Evolutionary conservation across 345 rosid species (phyloP), one percentile per base, ranked within the genome.

Genomic region (Sisymbrium irio): DNA sequence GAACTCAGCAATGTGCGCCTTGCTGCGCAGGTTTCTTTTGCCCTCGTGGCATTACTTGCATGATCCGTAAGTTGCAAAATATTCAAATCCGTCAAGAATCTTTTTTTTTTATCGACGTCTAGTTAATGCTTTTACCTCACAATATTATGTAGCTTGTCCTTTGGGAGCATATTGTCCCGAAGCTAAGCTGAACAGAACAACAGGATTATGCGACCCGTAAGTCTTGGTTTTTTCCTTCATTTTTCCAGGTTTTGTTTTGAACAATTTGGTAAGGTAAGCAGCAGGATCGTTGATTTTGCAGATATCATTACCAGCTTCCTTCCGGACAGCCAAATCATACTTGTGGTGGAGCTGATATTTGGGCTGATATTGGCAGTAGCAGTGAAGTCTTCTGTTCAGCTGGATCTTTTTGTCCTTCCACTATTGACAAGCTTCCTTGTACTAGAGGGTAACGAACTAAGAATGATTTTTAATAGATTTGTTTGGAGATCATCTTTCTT

Each of bases 1-100:
- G 98, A 76, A 80, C 84, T 56, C 62, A 61, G 15, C 49, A 65
- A 50, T 96, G 98, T 15, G 65, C 66, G 2, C 71, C 91, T 47
- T 96, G 99, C 36, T 96, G 98, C 17, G 93, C 86, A 64, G 99
- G 99, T 39, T 96, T 96, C 88, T 96, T 96, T 82, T 96, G 98
- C 75, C 99, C 99, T 70, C 92, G 86, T 19, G 99, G 99, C 20
- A 71, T 96, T 46, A 90, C 99, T 46, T 96, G 99, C 84, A 96
- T 96, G 98, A 96, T 96, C 45, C 97, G 99, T 96, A 79, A 87
- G 99, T 86, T 47, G 27, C 33, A 17, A 51, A 25, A 13, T 11
- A 7, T 53, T 25, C 57, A 6, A 53, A 51, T 11, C 32, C 20
- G 4, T 50, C 32, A 50, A 1, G 5, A 9, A 56, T 56, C 61